Evolutionary conservation across 1,139 yeast species (phyloP), one percentile per base, ranked within the genome.

Genomic region (Diutina neorugosa): DNA sequence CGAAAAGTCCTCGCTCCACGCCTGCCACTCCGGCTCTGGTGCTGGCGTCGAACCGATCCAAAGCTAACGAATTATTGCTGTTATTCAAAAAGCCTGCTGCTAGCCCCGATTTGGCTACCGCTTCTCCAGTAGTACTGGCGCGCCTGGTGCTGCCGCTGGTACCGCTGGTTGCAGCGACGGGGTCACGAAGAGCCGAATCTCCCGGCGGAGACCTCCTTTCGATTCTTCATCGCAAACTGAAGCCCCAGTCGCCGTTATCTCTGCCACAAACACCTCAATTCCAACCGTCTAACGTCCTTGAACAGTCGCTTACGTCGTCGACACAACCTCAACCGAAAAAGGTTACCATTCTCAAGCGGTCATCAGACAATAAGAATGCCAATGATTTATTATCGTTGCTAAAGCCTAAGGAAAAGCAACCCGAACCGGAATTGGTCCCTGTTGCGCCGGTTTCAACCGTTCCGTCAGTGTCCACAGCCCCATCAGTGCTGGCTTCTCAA

Each of bases 271-370:
- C 52, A 20, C 54, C 55, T 9, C 27, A 57, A 4, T 58, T 58
- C 41, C 60, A 59, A 52, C 65, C 70, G 2, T 65, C 68, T 0
- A 69, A 68, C 49, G 71, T 65, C 51, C 57, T 68, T 23, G 71
- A 68, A 55, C 65, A 61, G 47, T 62, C 68, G 12, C 55, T 63
- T 51, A 60, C 58, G 31, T 54, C 47, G 18, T 57, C 31, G 43
- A 52, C 27, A 49, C 50, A 23, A 18, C 47, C 14, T 44, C 51
- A 16, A 16, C 43, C 25, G 25, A 52, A 46, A 19, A 40, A 69
- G 55, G 57, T 69, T 37, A 69, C 68, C 20, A 60, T 71, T 31
- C 64, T 71, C 57, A 70, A 67, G 54, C 16, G 52, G 55, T 27
- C 50, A 55, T 44, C 48, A n/a, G 55, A 44, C 51, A 54, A 44